Evolutionary conservation across 495 filamentous ascomycete genomes (phyloP), one percentile per base, ranked within the genome.

Genomic region (Patellaria atrata): DNA sequence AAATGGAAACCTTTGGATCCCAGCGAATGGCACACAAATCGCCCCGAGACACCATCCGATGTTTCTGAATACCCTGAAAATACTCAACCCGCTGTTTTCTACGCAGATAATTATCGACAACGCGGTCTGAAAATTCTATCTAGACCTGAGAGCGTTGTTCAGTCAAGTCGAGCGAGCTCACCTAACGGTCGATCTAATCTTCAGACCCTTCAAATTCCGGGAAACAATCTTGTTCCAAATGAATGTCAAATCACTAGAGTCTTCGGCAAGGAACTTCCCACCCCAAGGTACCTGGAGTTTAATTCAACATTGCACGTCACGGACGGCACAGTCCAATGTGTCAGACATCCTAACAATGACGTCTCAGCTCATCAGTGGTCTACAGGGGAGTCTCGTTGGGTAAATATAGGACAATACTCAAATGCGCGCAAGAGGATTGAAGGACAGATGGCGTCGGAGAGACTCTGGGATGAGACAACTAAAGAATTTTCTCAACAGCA

Each of bases 291-390:
- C 35, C 43, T 59, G n/a, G 30, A 46, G n/a, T n/a, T n/a, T n/a
- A n/a, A n/a, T n/a, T n/a, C n/a, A n/a, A n/a, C n/a, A n/a, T n/a
- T n/a, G n/a, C 30, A 50, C 27, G 32, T 39, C 22, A 21, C 29
- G 3, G 43, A 55, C 27, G 56, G 56, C 19, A 41, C 53, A 34
- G 41, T 59, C 11, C 37, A 48, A 13, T 59, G 55, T 45, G 41
- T 57, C 13, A 47, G 45, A 25, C 56, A 59, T 31, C 54, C 54
- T 0, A 59, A 57, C 34, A 50, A 52, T 10, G 52, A 59, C 28
- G 44, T 59, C 10, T 52, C 54, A 15, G 56, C 56, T 20, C 56
- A 59, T 27, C 56, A 59, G 35, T 59, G 56, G 56, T 53, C 54
- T 9, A 17, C 5, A 0, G 12, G 25, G 2, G 32, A 41, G 9